These are phyloP conservation scores for Metarhizium brunneum DNA, from an alignment of 2,329 filamentous ascomycete species.

Conservation along the genomic window DNA sequence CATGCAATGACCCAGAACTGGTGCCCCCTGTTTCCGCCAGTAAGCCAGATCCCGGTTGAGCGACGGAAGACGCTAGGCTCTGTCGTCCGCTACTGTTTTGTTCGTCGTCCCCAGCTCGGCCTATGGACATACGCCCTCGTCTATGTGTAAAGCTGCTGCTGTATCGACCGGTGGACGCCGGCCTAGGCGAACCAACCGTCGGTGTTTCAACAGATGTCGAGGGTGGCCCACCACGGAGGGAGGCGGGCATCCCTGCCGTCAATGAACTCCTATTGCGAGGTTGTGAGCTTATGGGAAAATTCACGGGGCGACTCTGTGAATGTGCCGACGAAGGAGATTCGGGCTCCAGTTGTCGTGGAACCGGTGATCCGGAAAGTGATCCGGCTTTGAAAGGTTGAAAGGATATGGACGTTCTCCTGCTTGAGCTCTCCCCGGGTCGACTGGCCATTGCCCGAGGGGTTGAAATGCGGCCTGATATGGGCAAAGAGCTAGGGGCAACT, in stretches of 20 bases:
- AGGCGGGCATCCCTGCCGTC: constrained; percentile 66
- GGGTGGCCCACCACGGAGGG: constrained; percentile 56
- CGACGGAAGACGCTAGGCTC: constrained; percentile 60
- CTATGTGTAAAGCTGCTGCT: constrained; percentile 92
- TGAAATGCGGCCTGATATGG: constrained; percentile 30
- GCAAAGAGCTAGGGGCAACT: constrained; percentile 39
- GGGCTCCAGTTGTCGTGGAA: constrained; percentile 37
- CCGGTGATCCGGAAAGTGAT: constrained; percentile 81
- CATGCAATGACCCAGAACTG: constrained; percentile 56
- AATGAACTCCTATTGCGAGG: constrained; percentile 63
- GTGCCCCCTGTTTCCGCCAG: constrained; percentile 61
- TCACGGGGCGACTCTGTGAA: constrained; percentile 38
- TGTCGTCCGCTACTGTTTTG: constrained; percentile 73
- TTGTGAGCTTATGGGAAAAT: constrained; percentile 32
- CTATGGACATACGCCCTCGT: constrained; percentile 66
- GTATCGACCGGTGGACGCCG: constrained; percentile 69
- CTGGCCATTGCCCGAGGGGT: constrained; percentile 23
- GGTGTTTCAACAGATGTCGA: constrained; percentile 55
- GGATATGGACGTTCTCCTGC: constrained; percentile 71
- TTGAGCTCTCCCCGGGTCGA: constrained; percentile 42
- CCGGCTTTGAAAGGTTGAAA: constrained; percentile 97
- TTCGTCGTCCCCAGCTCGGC: constrained; percentile 59
- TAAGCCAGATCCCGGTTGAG: constrained; percentile 68
- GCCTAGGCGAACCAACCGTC: constrained; percentile 67
- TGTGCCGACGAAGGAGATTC: constrained; percentile 48